A percentile compares a stretch with the other conserved stretches of the same genome.
phyloP scores from a whole-genome alignment of 23 red algal genomes.

The Gracilaria gracilis region DNA sequence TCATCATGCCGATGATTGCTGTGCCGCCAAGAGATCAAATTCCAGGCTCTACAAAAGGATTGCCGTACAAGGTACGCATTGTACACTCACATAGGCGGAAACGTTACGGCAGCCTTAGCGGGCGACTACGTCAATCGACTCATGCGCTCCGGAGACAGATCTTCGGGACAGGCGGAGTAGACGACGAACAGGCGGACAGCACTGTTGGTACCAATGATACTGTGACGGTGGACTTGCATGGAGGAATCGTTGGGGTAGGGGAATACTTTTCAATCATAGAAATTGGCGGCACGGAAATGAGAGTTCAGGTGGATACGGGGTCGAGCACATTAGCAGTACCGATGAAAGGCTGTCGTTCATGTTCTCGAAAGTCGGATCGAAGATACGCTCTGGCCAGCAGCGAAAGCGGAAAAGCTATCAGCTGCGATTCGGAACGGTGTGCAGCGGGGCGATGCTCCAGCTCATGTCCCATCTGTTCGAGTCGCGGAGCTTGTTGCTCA shows the following conservation, averaged over 20 bases:
- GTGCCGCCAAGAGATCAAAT: conserved; percentile 49
- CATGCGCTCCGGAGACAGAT: conserved; percentile 18
- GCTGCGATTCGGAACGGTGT: conserved; percentile 45
- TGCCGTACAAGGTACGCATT: conserved; percentile 72
- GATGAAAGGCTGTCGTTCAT: conserved; percentile 67
- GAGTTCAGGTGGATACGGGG: conserved; percentile 94
- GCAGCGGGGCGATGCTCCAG: conserved; percentile 61
- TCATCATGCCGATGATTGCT: conserved; percentile 72
- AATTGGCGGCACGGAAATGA: conserved; percentile 80
- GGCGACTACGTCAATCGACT: background rate
- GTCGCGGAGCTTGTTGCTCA: conserved; percentile 65
- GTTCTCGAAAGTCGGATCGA: conserved; percentile 56
- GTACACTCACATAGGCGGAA: conserved; percentile 5
- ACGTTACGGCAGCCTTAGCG: background rate
- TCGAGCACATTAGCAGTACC: conserved; percentile 84
- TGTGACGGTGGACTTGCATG: conserved; percentile 73
- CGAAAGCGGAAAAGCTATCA: conserved; percentile 25
- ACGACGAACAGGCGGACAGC: background rate
- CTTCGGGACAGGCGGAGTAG: background rate
- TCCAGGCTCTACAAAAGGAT: conserved; percentile 69
- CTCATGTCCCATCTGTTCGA: conserved; percentile 49
- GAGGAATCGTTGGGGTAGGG: conserved; percentile 76
- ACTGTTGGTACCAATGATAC: background rate
- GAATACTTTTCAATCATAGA: conserved; percentile 87
- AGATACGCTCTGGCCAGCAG: conserved; percentile 52